Evolutionary conservation across 2,329 filamentous ascomycete species (phyloP).

Genomic region (Fusarium fujikuroi): DNA sequence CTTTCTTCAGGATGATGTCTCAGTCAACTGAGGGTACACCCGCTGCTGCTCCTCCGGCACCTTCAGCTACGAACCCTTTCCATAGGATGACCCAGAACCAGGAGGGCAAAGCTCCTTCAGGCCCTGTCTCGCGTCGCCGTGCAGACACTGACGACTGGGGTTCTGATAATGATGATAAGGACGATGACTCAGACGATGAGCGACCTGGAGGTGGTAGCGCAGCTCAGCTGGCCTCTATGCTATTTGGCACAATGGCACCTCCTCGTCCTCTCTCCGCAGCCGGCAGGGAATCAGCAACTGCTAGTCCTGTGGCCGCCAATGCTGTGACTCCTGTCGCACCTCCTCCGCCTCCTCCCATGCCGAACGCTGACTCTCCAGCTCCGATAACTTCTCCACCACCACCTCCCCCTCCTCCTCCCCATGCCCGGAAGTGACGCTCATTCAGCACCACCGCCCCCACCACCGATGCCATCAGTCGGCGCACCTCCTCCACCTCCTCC

Average conservation of each 20-base stretch:
- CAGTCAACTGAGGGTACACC: slow-evolving; percentile 68
- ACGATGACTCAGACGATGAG: slow-evolving; percentile 71
- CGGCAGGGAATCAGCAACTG: slow-evolving; percentile 70
- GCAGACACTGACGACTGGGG: slow-evolving; percentile 81
- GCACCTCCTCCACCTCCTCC: slow-evolving; percentile 59
- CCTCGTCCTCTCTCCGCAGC: slow-evolving; percentile 87
- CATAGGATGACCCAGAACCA: slow-evolving; percentile 82
- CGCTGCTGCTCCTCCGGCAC: slow-evolving; percentile 52
- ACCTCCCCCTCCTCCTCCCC: slow-evolving; percentile 44
- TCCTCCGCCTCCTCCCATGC: slow-evolving; percentile 50
- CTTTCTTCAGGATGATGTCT: slow-evolving; percentile 90
- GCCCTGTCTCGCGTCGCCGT: slow-evolving; percentile 63
- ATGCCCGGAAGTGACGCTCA: slow-evolving; percentile 49
- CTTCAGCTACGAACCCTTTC: slow-evolving; percentile 86
- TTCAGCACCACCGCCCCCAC: slow-evolving; percentile 57
- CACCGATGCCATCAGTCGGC: slow-evolving; percentile 48
- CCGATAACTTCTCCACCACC: slow-evolving; percentile 38
- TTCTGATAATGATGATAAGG: slow-evolving; percentile 70
- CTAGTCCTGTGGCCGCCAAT: slow-evolving; percentile 52
- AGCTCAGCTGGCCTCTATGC: slow-evolving; percentile 90
- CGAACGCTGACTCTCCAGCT: slow-evolving; percentile 46
- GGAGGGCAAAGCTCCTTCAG: slow-evolving; percentile 63
- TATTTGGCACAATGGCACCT: slow-evolving; percentile 97
- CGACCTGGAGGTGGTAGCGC: slow-evolving; percentile 83
- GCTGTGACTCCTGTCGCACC: slow-evolving; percentile 55